phyloP scores from a whole-genome alignment of 2,329 filamentous ascomycete species.

The Neonectria neomacrospora region DNA sequence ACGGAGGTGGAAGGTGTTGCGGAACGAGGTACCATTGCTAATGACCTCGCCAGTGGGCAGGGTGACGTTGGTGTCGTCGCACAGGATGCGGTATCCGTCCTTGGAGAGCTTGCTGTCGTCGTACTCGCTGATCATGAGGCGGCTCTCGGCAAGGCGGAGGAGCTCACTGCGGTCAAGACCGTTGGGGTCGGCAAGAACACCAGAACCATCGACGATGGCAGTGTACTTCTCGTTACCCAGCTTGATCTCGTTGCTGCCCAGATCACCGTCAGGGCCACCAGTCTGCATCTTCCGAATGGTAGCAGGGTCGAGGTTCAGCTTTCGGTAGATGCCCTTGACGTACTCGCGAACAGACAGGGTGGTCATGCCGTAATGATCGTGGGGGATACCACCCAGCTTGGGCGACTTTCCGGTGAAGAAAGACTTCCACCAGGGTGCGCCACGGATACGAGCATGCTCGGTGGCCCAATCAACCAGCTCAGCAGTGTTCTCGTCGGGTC shows the following conservation, averaged over 20 bases:
- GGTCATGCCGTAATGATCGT: constrained; percentile 97
- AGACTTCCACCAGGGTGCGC: constrained; percentile 99
- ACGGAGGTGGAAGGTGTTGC: constrained; percentile 96
- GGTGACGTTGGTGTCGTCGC: constrained; percentile 90
- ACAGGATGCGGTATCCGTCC: constrained; percentile 89
- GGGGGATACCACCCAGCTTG: constrained; percentile 93
- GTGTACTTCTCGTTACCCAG: constrained; percentile 96
- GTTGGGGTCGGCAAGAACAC: constrained; percentile 92
- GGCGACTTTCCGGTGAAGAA: constrained; percentile 99
- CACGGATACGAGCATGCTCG: constrained; percentile 85
- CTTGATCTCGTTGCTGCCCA: constrained; percentile 97
- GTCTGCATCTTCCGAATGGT: constrained; percentile 95
- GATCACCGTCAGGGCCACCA: constrained; percentile 93
- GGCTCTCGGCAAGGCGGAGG: constrained; percentile 82
- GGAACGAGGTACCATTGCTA: constrained; percentile 93
- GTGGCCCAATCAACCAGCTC: constrained; percentile 99
- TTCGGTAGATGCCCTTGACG: constrained; percentile 95
- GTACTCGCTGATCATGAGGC: constrained; percentile 90
- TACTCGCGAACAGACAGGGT: constrained; percentile 96
- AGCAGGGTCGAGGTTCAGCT: constrained; percentile 87
- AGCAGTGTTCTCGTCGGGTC: constrained; percentile 98
- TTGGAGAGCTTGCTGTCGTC: constrained; percentile 86
- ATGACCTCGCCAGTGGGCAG: constrained; percentile 88
- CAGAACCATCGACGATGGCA: constrained; percentile 93
- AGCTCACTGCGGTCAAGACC: constrained; percentile 89